Evolutionary conservation across 1,284 basidiomycete genomes (phyloP), one percentile per base, ranked within the genome.

Genomic region (Puccinia triticina): DNA sequence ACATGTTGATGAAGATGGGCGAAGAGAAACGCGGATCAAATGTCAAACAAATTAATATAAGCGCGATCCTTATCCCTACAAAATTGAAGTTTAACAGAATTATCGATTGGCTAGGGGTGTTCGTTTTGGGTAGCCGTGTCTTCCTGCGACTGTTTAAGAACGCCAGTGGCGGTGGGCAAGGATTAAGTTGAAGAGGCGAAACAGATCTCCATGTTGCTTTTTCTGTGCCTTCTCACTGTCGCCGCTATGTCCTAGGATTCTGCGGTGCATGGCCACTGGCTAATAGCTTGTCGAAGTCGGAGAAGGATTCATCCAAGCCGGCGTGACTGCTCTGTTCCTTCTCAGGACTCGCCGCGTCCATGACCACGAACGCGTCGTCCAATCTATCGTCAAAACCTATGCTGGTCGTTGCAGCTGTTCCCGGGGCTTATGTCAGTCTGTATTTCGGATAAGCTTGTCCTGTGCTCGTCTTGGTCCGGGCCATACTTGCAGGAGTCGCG

Each of bases 281-380:
- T 46, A 80, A 53, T 29, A 59, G 5, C 50, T 72, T 40, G 48
- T 81, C 69, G 29, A 81, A 81, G 50, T 59, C 69, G 0, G 69
- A n/a, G 73, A 81, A 81, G 16, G 79, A 71, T 55, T 81, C 79
- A 53, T 81, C 79, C 66, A 81, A 81, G 23, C 57, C 79, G 0
- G 40, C 21, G 55, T 34, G 29, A 59, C 18, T 76, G 23, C n/a
- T 37, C 37, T 57, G 43, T 46, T 71, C 64, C 26, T 80, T 53
- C 32, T 40, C 53, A 10, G 32, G 16, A 7, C 26, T 61, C 29
- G 55, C 21, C 26, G 21, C 16, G 40, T 80, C 67, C 43, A 57
- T 53, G 23, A 48, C 43, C 37, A 50, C 67, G 43, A 80, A 80
- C 34, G 77, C 66, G 43, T 80, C 66, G 40, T 80, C 77, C 43